Conservation (phyloP, 2,329 filamentous ascomycete genomes). For the Fusarium dimerum region DNA sequence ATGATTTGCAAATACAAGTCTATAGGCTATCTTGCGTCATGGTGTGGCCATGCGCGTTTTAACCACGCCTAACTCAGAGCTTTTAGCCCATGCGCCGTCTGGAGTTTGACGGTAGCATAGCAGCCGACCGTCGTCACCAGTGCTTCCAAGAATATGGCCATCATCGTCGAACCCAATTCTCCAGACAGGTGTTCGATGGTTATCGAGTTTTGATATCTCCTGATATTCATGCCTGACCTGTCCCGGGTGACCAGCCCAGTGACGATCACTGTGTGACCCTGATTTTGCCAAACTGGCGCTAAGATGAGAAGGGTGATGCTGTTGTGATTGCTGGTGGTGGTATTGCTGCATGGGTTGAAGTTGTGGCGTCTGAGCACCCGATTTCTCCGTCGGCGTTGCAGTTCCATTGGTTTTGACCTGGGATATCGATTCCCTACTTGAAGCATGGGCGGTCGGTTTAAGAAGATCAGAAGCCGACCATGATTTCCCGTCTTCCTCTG, state of each 20-base stretch:
- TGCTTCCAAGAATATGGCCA: constrained; percentile 73
- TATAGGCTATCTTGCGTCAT: constrained; percentile 19
- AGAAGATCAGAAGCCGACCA: constrained; percentile 51
- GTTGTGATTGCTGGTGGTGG: constrained; percentile 35
- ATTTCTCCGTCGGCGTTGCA: constrained; percentile 17
- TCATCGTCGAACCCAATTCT: constrained; percentile 69
- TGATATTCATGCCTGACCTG: constrained; percentile 64
- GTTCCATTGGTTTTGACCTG: constrained; percentile 36
- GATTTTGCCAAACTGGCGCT: constrained; percentile 56
- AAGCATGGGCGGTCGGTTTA: constrained; percentile 33
- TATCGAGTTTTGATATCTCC: constrained; percentile 67
- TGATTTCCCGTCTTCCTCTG: constrained; percentile 47
- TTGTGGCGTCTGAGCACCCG: constrained; percentile 26
- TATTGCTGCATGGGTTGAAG: constrained; percentile 21
- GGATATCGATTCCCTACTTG: constrained; percentile 28
- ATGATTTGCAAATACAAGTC: background rate
- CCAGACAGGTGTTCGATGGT: constrained; percentile 73
- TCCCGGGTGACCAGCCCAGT: constrained; percentile 60
- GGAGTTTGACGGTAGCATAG: constrained; percentile 63
- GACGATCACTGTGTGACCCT: constrained; percentile 46
- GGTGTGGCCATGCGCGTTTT: constrained; percentile 55
- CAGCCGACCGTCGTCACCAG: constrained; percentile 72
- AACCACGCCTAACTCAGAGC: constrained; percentile 59
- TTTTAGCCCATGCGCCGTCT: constrained; percentile 59
- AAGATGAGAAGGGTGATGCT: constrained; percentile 47